These are phyloP conservation scores for Calophaca sinica DNA, from an alignment of 306 rosid species.

Conservation along the genomic window DNA sequence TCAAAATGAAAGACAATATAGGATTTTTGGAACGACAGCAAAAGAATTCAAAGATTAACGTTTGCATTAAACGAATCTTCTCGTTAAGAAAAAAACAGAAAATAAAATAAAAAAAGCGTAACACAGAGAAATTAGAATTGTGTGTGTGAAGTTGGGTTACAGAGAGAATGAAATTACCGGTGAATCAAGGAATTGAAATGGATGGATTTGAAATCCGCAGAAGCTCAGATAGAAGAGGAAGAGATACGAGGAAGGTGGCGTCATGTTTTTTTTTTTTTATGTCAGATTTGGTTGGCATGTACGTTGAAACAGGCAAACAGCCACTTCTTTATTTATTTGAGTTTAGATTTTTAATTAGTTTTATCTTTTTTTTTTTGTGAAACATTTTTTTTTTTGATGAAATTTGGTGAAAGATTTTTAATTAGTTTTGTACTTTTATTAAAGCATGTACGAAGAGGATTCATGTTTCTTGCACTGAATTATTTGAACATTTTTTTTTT, in stretches of 20 bases:
- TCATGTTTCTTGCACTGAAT: too few species aligned
- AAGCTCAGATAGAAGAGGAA: background rate
- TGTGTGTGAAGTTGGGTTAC: background rate
- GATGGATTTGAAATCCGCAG: conserved; percentile 33
- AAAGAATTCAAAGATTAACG: background rate
- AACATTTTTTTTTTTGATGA: too few species aligned
- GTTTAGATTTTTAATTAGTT: too few species aligned
- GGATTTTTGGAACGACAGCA: background rate
- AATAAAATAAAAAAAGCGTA: background rate
- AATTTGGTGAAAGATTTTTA: too few species aligned
- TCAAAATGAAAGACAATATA: background rate
- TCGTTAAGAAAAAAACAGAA: background rate
- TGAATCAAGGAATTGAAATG: conserved; percentile 41
- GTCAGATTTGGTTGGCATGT: conserved; percentile 26
- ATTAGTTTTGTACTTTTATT: too few species aligned
- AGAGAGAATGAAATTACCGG: conserved; percentile 29
- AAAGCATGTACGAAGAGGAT: too few species aligned
- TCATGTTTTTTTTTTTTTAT: background rate
- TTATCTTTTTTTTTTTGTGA: too few species aligned
- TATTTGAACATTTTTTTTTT: too few species aligned
- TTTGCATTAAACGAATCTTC: background rate
- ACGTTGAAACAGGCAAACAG: background rate
- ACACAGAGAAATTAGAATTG: conserved; percentile 5
- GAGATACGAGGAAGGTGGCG: conserved; percentile 25
- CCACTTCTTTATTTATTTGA: background rate